These are phyloP conservation scores for Coemansia sp. DNA, from an alignment of 192 early-diverging fungal species.

Conservation along the genomic window DNA sequence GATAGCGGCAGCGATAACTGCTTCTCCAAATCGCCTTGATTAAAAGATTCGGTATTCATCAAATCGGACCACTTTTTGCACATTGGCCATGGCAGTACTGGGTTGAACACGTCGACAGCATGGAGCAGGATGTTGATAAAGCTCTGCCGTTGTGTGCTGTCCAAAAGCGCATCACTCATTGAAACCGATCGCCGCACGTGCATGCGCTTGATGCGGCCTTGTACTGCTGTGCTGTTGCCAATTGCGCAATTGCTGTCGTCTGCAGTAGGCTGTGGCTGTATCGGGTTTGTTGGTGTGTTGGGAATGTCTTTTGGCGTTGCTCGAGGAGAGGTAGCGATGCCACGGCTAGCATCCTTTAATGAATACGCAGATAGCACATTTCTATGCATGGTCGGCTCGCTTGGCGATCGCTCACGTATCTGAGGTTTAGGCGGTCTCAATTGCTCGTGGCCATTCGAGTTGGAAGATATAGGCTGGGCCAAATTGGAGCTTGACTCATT, in stretches of 20 bases:
- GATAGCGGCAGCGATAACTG: constrained; percentile 71
- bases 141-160: constrained; percentile 62
- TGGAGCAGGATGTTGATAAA: constrained; percentile 75
- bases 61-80: constrained; percentile 89
- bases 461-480: background rate
- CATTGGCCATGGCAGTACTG: constrained; percentile 77
- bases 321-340: background rate
- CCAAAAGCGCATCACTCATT: constrained; percentile 49
- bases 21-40: constrained; percentile 85
- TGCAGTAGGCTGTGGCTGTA: background rate
- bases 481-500: background rate
- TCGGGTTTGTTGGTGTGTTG: background rate
- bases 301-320: background rate
- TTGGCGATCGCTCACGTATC: constrained; percentile 28
- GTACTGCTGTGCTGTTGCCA: background rate
- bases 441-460: background rate
- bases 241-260: background rate
- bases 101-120: constrained; percentile 87
- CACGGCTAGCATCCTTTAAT: background rate
- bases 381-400: constrained; percentile 27
- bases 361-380: constrained; percentile 14
- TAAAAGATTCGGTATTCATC: constrained; percentile 83
- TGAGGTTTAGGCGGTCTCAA: background rate
- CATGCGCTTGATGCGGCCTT: constrained; percentile 23
- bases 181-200: constrained; percentile 45